phyloP scores from a whole-genome alignment of 805 yeast species.

The Lipomyces yamadae region DNA sequence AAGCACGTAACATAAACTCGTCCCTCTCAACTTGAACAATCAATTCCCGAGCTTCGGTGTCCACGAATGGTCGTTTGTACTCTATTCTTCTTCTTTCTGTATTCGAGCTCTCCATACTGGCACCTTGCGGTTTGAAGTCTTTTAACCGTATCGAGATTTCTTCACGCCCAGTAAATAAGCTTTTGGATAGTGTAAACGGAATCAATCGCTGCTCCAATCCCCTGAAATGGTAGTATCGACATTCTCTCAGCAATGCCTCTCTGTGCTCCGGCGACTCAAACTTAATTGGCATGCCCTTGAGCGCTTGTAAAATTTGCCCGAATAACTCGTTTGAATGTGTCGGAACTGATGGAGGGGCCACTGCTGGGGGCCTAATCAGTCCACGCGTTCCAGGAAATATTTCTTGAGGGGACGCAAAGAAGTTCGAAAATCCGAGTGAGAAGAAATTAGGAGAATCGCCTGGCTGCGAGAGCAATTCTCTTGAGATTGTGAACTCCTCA shows the following conservation, averaged over 20 bases:
- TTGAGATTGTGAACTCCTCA: constrained; percentile 61
- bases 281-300: constrained; percentile 59
- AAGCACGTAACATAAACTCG: constrained; percentile 22
- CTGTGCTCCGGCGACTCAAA: constrained; percentile 62
- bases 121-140: constrained; percentile 49
- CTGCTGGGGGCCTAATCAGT: constrained; percentile 78
- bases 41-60: constrained; percentile 19
- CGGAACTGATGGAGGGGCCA: constrained; percentile 59
- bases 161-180: constrained; percentile 57
- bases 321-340: constrained; percentile 61
- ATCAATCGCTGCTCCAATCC: constrained; percentile 74
- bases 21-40: constrained; percentile 21
- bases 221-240: constrained; percentile 74
- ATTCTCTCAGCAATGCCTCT: constrained; percentile 63
- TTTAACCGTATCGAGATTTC: constrained; percentile 61
- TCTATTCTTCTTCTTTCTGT: constrained; percentile 8
- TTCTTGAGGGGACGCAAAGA: constrained; percentile 57
- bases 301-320: constrained; percentile 57
- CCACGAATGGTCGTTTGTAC: constrained; percentile 37
- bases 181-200: constrained; percentile 55
- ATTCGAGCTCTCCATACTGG: constrained; percentile 4
- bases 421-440: constrained; percentile 60
- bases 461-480: constrained; percentile 55
- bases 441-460: constrained; percentile 84
- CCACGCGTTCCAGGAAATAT: constrained; percentile 47